phyloP scores from a whole-genome alignment of 2,329 filamentous ascomycete genomes.

The Clarireedia paspali region DNA sequence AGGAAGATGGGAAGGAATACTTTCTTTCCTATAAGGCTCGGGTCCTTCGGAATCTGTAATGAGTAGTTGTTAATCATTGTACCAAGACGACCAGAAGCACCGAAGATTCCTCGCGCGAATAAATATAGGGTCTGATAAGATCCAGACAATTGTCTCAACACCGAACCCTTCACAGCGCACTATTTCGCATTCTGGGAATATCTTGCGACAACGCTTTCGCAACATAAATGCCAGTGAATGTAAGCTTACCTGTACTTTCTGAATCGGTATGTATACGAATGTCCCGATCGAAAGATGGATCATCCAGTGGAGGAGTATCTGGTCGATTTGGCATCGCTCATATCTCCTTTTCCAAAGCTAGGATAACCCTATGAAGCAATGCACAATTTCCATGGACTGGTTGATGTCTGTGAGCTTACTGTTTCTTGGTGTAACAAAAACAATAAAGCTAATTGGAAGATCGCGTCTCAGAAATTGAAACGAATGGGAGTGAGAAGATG shows the following conservation, averaged over 20 bases:
- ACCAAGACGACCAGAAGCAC: background rate
- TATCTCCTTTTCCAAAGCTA: conserved; percentile 13
- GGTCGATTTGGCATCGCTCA: conserved; percentile 18
- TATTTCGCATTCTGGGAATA: too few relatives aligned
- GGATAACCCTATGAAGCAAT: conserved; percentile 6
- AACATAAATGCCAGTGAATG: conserved; percentile 1
- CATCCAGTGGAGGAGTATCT: conserved; percentile 9
- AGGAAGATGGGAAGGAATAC: conserved; percentile 3
- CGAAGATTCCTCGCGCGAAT: background rate
- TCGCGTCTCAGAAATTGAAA: too few relatives aligned
- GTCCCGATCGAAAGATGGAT: conserved; percentile 8
- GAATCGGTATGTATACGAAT: conserved; percentile 15
- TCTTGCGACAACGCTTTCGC: background rate
- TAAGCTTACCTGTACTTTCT: conserved; percentile 13
- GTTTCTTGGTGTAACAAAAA: conserved; percentile 4
- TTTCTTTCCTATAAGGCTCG: background rate
- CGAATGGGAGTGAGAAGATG: background rate
- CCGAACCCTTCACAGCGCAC: too few relatives aligned
- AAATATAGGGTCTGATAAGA: background rate
- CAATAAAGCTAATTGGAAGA: background rate
- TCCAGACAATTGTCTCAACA: background rate
- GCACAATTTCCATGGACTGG: conserved; percentile 6
- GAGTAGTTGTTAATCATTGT: conserved; percentile 3
- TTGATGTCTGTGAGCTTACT: background rate
- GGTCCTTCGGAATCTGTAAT: conserved; percentile 1